Conservation (phyloP, 169 alveolate genomes). For the Plasmodium knowlesi region DNA sequence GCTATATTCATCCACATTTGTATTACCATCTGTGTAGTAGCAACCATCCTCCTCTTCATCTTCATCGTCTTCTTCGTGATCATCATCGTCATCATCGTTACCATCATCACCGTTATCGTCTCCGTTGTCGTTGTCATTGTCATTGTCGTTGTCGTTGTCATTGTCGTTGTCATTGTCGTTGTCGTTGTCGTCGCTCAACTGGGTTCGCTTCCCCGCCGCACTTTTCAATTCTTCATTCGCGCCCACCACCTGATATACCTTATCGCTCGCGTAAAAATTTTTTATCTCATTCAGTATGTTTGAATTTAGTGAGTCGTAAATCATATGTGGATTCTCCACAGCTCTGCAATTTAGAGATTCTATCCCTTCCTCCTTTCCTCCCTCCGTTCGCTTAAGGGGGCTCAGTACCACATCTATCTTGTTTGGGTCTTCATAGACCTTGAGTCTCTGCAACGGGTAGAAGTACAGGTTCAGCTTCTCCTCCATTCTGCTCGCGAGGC, state of each 20-base stretch:
- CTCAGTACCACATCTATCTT: slow-evolving; percentile 21
- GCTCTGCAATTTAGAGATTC: neutral
- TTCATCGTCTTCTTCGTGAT: neutral
- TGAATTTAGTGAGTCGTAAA: slow-evolving; percentile 35
- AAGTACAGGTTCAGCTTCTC: slow-evolving; percentile 49
- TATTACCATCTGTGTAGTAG: neutral
- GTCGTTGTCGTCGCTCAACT: neutral
- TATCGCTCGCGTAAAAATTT: slow-evolving; percentile 22
- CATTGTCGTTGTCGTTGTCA: neutral
- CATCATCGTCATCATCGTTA: neutral
- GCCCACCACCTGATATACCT: neutral
- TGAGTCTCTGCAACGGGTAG: slow-evolving; percentile 38
- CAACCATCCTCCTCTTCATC: neutral
- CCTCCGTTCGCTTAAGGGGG: neutral
- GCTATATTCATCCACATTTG: neutral
- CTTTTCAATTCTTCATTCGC: neutral
- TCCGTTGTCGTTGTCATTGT: neutral
- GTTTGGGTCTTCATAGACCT: slow-evolving; percentile 38
- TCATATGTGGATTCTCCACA: slow-evolving; percentile 42
- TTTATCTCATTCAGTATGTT: slow-evolving; percentile 43
- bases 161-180: no score
- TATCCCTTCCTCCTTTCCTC: neutral
- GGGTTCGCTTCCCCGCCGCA: neutral
- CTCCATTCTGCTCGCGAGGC: slow-evolving; percentile 41
- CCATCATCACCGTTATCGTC: neutral